Percentiles rank a stretch among this genome's conserved stretches.
Evolutionary conservation across 2,329 filamentous ascomycete genomes (phyloP).

Genomic region (Colletotrichum higginsianum): DNA sequence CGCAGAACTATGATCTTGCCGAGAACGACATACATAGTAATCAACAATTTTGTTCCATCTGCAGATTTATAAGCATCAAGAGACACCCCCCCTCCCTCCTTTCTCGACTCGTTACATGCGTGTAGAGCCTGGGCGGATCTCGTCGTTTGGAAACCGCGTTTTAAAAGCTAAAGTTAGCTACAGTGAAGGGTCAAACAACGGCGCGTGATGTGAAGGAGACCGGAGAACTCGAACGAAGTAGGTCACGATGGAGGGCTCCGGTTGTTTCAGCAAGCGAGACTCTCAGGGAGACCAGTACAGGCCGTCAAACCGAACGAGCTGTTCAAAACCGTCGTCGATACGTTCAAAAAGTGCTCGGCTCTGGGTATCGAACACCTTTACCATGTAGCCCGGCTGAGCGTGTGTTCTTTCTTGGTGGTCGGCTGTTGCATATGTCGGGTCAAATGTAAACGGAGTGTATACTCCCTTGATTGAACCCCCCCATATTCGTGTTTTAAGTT

Average conservation of each 20-base stretch:
- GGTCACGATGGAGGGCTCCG: neutral
- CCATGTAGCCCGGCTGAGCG: slow-evolving; percentile 9
- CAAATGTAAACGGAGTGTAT: neutral
- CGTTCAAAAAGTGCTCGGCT: slow-evolving; percentile 22
- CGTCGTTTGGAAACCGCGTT: neutral
- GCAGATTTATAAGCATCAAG: neutral
- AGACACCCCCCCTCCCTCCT: too few relatives aligned
- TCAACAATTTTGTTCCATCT: too few relatives aligned
- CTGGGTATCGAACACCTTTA: neutral
- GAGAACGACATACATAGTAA: neutral
- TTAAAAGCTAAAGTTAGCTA: neutral
- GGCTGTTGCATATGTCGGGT: neutral
- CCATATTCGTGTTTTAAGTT: slow-evolving; percentile 10
- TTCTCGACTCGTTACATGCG: neutral
- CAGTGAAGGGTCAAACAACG: neutral
- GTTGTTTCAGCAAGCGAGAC: neutral
- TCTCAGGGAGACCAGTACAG: neutral
- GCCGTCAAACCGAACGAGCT: neutral
- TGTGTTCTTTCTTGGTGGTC: neutral
- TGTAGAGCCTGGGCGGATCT: neutral
- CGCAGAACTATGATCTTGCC: neutral
- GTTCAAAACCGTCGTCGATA: neutral
- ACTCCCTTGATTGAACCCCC: neutral
- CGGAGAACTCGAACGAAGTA: neutral
- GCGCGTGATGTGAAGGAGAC: neutral